These are phyloP conservation scores for Mycena haematopus DNA, from an alignment of 768 basidiomycete species.

Conservation along the genomic window DNA sequence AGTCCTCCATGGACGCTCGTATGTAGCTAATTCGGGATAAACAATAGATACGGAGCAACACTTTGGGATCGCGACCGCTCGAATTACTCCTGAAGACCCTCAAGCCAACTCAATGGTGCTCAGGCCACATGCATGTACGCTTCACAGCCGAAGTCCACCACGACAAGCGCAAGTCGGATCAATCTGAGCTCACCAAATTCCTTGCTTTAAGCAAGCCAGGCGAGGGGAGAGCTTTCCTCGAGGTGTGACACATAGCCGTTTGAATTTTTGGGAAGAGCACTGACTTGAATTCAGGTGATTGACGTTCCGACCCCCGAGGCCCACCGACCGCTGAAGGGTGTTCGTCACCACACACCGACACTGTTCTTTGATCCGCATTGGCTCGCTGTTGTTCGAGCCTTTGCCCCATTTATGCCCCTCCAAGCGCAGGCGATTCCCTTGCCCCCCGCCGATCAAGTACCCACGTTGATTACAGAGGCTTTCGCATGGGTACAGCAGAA, in stretches of 20 bases:
- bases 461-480: slow-evolving; percentile 62
- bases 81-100: slow-evolving; percentile 61
- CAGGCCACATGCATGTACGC: slow-evolving; percentile 66
- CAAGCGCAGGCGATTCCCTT: slow-evolving; percentile 55
- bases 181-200: slow-evolving; percentile 59
- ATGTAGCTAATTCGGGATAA: background rate
- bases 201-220: slow-evolving; percentile 93
- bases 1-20: background rate
- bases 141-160: slow-evolving; percentile 67
- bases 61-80: slow-evolving; percentile 72
- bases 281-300: slow-evolving; percentile 59
- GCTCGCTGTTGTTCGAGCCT: slow-evolving; percentile 91
- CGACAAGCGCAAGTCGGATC: slow-evolving; percentile 34
- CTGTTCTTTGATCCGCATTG: slow-evolving; percentile 88
- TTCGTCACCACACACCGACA: slow-evolving; percentile 34
- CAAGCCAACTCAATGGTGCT: slow-evolving; percentile 48
- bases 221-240: slow-evolving; percentile 75
- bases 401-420: slow-evolving; percentile 78
- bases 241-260: slow-evolving; percentile 52
- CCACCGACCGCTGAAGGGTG: slow-evolving; percentile 23
- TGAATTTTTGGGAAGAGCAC: background rate
- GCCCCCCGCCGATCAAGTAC: slow-evolving; percentile 61
- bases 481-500: slow-evolving; percentile 72
- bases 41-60: slow-evolving; percentile 39
- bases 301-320: slow-evolving; percentile 53